Percentiles rank a stretch among this genome's conserved stretches.
These are phyloP conservation scores for Tricholoma saponaceum DNA, from an alignment of 768 basidiomycete species.

Conservation along the genomic window DNA sequence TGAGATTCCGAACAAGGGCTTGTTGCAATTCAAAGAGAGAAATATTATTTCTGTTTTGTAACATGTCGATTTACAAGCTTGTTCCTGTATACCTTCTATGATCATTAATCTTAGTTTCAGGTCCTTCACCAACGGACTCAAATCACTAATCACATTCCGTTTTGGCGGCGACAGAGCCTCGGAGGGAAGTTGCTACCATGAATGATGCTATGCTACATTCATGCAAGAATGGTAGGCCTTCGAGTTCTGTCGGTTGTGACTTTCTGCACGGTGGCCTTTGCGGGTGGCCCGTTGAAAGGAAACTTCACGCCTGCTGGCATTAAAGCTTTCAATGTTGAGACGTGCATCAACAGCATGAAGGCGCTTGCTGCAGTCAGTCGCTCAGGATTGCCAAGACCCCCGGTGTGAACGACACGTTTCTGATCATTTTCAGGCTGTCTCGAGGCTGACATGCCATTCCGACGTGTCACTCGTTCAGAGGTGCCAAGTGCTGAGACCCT, in stretches of 20 bases:
- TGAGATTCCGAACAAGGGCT: neutral
- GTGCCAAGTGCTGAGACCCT: too few species aligned
- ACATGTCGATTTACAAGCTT: too few species aligned
- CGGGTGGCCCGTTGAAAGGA: constrained; percentile 3
- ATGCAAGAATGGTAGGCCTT: neutral
- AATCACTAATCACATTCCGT: too few species aligned
- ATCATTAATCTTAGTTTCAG: too few species aligned
- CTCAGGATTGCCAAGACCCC: constrained; percentile 19
- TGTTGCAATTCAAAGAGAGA: neutral
- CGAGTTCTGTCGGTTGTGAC: neutral
- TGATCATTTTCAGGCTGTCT: too few species aligned
- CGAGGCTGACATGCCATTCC: too few species aligned
- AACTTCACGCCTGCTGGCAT: constrained; percentile 10
- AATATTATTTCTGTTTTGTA: neutral
- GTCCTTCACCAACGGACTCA: too few species aligned
- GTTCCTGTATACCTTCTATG: too few species aligned
- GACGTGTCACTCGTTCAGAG: too few species aligned
- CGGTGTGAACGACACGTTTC: constrained; percentile 27
- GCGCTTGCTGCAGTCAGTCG: constrained; percentile 8
- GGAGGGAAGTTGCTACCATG: too few species aligned
- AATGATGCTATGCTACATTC: neutral
- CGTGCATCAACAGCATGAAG: constrained; percentile 13
- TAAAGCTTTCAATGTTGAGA: constrained; percentile 14
- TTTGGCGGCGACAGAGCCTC: too few species aligned
- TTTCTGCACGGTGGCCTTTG: neutral